These are phyloP conservation scores for Brassica incana DNA, from an alignment of 345 rosid species.

Conservation along the genomic window DNA sequence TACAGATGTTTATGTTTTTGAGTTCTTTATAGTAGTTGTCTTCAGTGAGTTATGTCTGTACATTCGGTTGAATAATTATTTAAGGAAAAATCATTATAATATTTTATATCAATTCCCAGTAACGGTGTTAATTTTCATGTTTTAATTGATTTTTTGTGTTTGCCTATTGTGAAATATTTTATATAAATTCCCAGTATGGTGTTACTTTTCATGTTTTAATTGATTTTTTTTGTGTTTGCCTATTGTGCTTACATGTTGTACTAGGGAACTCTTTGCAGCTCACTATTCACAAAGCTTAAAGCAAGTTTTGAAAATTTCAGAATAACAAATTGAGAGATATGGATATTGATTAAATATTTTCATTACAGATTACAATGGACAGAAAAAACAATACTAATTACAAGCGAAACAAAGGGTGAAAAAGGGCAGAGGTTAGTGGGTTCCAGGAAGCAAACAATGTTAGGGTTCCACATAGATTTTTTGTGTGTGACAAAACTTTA, in stretches of 20 bases:
- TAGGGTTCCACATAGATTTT: neutral
- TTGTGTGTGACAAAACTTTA: constrained; percentile 4
- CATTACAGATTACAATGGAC: neutral
- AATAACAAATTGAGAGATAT: neutral
- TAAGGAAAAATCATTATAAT: neutral
- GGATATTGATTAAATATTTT: neutral
- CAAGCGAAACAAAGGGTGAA: neutral
- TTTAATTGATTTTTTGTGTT: neutral
- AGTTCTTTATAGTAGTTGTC: constrained; percentile 12
- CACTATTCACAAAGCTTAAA: neutral
- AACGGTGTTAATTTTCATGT: neutral
- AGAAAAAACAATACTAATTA: constrained; percentile 25
- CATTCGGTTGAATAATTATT: constrained; percentile 28
- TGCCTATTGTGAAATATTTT: neutral
- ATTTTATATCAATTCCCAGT: neutral
- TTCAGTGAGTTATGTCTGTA: constrained; percentile 17
- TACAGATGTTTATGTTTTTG: constrained; percentile 26
- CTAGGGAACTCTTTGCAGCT: neutral
- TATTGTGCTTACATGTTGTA: neutral
- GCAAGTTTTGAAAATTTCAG: neutral
- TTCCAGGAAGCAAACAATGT: constrained; percentile 26
- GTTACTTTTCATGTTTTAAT: no score
- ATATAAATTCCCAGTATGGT: neutral
- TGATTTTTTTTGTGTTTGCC: neutral
- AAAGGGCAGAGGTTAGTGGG: constrained; percentile 1